phyloP scores from a whole-genome alignment of 1,284 basidiomycete species.

The Butyriboletus appendiculatus region DNA sequence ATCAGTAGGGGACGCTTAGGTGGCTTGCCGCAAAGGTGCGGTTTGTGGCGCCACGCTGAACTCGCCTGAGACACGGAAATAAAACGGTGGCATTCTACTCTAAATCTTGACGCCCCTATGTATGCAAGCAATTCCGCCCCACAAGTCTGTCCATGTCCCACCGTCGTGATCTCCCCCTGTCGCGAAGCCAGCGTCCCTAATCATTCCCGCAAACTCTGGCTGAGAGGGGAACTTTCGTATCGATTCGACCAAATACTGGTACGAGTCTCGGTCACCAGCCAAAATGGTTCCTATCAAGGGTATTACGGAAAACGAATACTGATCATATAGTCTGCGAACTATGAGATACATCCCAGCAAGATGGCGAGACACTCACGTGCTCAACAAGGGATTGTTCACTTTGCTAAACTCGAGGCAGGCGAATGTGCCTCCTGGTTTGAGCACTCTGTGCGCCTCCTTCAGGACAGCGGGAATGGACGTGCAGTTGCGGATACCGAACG shows the following conservation, averaged over 20 bases:
- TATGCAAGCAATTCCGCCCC: constrained; percentile 84
- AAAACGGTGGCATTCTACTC: not conserved
- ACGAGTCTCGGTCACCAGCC: constrained; percentile 93
- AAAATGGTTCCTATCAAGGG: constrained; percentile 94
- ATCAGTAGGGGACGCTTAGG: constrained; percentile 6
- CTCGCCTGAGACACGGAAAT: not conserved
- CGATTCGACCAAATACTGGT: constrained; percentile 98
- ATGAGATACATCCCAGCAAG: constrained; percentile 10
- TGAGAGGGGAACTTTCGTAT: constrained; percentile 95
- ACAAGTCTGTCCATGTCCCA: constrained; percentile 87
- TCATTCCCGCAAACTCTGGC: constrained; percentile 89
- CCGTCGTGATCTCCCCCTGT: constrained; percentile 80
- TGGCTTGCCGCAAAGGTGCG: constrained; percentile 25
- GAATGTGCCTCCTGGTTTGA: constrained; percentile 96
- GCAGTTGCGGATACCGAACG: constrained; percentile 98
- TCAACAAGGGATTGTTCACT: constrained; percentile 87
- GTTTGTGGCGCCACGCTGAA: constrained; percentile 34
- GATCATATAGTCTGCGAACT: constrained; percentile 77
- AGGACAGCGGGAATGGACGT: constrained; percentile 91
- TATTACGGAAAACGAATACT: constrained; percentile 96
- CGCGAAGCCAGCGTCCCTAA: constrained; percentile 81
- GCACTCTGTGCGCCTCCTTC: constrained; percentile 88
- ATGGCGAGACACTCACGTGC: constrained; percentile 61
- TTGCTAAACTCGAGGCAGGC: constrained; percentile 97
- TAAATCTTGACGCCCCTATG: constrained; percentile 82